Percentiles rank a stretch among this genome's conserved stretches.
These are phyloP conservation scores for Gymnopilus junonius DNA, from an alignment of 768 basidiomycete species.

Conservation along the genomic window DNA sequence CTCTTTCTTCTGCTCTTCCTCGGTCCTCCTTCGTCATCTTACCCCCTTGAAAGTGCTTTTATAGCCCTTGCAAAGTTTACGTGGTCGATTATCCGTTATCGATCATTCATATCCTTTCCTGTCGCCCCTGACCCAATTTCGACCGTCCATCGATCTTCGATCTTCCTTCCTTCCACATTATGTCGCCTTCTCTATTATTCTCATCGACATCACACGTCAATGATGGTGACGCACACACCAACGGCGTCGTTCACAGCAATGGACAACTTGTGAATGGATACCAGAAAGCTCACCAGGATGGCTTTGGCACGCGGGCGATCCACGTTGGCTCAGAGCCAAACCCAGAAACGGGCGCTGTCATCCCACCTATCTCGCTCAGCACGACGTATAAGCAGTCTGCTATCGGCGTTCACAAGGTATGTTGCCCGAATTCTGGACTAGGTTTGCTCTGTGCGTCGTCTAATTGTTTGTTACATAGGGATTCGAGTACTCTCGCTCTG, in stretches of 20 bases:
- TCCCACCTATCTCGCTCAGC: slow-evolving; percentile 84
- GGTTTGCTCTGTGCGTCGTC: no score
- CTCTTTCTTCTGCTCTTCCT: slow-evolving; percentile 6
- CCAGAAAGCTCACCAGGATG: slow-evolving; percentile 37
- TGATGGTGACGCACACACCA: background rate
- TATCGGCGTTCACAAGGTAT: slow-evolving; percentile 77
- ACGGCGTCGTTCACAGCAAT: background rate
- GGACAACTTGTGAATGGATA: no score
- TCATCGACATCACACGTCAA: background rate
- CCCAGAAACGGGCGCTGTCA: slow-evolving; percentile 79
- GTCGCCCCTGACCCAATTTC: background rate
- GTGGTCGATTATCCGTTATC: background rate
- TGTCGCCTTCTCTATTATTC: slow-evolving; percentile 21
- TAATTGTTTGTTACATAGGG: slow-evolving; percentile 48
- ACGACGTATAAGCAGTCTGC: slow-evolving; percentile 91
- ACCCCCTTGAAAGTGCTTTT: background rate
- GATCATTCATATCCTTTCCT: background rate
- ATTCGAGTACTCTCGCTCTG: slow-evolving; percentile 89
- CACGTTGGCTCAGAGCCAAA: slow-evolving; percentile 87
- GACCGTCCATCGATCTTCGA: background rate
- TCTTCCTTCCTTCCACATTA: background rate
- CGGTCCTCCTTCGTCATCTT: background rate
- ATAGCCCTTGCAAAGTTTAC: background rate
- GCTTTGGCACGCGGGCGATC: slow-evolving; percentile 82
- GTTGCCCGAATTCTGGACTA: no score